phyloP scores from a whole-genome alignment of 495 filamentous ascomycete species.

The Tuber brumale region DNA sequence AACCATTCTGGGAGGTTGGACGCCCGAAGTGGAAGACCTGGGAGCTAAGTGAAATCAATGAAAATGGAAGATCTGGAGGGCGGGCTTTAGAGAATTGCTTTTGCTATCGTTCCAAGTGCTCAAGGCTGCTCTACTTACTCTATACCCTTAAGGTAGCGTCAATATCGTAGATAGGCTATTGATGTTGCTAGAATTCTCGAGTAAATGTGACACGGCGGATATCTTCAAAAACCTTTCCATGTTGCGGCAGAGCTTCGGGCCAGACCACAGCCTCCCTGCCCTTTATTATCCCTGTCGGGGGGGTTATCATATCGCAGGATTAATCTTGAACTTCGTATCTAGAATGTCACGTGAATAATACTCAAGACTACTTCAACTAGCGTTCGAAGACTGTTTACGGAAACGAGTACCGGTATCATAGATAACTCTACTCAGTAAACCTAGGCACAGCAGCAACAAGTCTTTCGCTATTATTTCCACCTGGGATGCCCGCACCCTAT shows the following conservation, averaged over 20 bases:
- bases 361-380: not conserved
- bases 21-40: not conserved
- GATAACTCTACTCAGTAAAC: not conserved
- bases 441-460: not conserved
- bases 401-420: not conserved
- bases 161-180: not conserved
- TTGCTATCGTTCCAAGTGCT: not conserved
- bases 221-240: not conserved
- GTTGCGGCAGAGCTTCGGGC: not conserved
- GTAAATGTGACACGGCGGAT: not conserved
- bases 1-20: not conserved
- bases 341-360: not conserved
- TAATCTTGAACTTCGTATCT: not conserved
- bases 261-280: not conserved
- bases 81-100: not conserved
- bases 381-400: not conserved
- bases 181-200: not conserved
- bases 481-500: not conserved
- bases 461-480: not conserved
- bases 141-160: not conserved
- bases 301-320: not conserved
- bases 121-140: not conserved
- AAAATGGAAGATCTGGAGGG: not conserved
- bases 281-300: not conserved
- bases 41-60: not conserved